Conservation (phyloP, 2,329 filamentous ascomycete genomes). For the Septoria petroselini region DNA sequence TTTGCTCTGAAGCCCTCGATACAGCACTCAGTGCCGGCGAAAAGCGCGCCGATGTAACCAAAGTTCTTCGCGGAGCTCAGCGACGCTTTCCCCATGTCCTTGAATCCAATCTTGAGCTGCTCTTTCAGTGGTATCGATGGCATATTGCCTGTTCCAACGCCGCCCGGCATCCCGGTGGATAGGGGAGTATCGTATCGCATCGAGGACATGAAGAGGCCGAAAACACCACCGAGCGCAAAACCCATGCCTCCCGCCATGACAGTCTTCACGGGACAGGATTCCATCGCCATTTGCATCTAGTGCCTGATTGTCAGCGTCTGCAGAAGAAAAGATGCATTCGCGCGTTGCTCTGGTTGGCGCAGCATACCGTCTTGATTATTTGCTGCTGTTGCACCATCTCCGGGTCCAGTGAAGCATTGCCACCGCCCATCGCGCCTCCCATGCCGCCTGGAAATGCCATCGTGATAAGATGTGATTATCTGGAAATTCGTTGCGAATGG, state of each 20-base stretch:
- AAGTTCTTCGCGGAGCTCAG: slow-evolving; percentile 90
- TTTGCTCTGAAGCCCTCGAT: slow-evolving; percentile 90
- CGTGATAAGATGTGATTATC: background rate
- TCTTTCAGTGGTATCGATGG: slow-evolving; percentile 71
- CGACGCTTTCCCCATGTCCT: slow-evolving; percentile 87
- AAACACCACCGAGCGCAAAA: slow-evolving; percentile 87
- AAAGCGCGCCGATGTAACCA: slow-evolving; percentile 85
- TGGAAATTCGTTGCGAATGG: background rate
- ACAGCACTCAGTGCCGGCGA: slow-evolving; percentile 89
- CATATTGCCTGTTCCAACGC: slow-evolving; percentile 46
- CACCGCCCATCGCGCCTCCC: slow-evolving; percentile 13
- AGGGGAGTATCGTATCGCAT: slow-evolving; percentile 98
- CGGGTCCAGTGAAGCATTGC: slow-evolving; percentile 27
- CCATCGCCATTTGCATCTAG: slow-evolving; percentile 80
- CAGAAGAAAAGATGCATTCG: background rate
- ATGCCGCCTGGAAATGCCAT: slow-evolving; percentile 26
- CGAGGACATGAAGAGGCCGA: slow-evolving; percentile 96
- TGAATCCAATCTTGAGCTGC: slow-evolving; percentile 81
- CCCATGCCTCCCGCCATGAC: slow-evolving; percentile 89
- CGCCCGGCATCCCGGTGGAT: slow-evolving; percentile 51
- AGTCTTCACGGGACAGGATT: slow-evolving; percentile 86
- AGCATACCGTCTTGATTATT: slow-evolving; percentile 48
- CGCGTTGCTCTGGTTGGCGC: background rate
- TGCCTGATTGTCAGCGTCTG: background rate
- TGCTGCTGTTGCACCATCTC: slow-evolving; percentile 45